Evolutionary conservation across 371 early-diverging fungal genomes (phyloP).

Genomic region (Apophysomyces elegans): DNA sequence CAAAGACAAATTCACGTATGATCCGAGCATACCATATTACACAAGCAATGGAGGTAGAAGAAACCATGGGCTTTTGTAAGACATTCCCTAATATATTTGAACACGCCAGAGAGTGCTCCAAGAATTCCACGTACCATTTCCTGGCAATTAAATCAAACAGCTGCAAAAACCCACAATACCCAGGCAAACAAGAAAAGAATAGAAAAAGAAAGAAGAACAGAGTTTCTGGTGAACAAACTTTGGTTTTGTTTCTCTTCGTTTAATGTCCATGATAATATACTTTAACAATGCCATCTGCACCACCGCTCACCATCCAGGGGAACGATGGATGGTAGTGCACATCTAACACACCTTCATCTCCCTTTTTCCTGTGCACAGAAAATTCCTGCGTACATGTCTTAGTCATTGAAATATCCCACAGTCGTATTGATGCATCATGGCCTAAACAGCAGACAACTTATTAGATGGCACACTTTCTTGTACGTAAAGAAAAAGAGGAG

Average conservation of each 20-base stretch:
- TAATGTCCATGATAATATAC: constrained; percentile 54
- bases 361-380: constrained; percentile 75
- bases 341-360: constrained; percentile 78
- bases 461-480: neutral
- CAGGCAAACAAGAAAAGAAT: neutral
- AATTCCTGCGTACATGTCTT: constrained; percentile 78
- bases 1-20: constrained; percentile 7
- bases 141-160: too few relatives aligned
- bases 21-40: constrained; percentile 15
- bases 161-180: neutral
- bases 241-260: constrained; percentile 13
- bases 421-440: constrained; percentile 81
- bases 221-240: neutral
- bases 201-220: neutral
- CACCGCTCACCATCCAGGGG: constrained; percentile 76
- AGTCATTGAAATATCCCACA: constrained; percentile 78
- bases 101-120: constrained; percentile 2
- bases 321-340: constrained; percentile 68
- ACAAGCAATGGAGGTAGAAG: constrained; percentile 18
- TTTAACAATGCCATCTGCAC: constrained; percentile 78
- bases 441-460: constrained; percentile 40
- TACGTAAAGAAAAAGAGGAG: constrained; percentile 5
- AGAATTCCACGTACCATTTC: constrained; percentile 8
- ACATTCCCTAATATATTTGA: neutral
- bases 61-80: neutral